Base-by-base conservation (phyloP, 495 filamentous ascomycete genomes). In the Hypoxylon fragiforme region DNA sequence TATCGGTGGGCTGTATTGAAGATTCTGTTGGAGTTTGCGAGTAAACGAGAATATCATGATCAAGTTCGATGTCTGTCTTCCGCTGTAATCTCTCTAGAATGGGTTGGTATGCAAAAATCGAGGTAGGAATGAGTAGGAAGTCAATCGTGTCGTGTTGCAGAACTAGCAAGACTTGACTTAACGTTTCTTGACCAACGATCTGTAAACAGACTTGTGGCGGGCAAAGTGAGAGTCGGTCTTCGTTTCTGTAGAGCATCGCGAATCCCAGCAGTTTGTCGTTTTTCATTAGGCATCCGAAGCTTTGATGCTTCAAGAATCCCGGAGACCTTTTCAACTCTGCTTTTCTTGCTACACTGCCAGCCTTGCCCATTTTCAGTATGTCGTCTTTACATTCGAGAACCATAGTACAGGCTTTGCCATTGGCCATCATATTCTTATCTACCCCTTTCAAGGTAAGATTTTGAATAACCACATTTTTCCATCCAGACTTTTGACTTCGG, bases 21-120 rank as follows among this genome's bases (percentile, higher is more conserved):
- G 62, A 65, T 12, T 54, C n/a, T 3, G 28, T 18, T 5, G 54
- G 50, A 15, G 44, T 48, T 5, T 65, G 18, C 6, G 54, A 59
- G 16, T 54, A 39, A 39, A 47, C 22, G 2, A 65, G 46, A 13
- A 65, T 59, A 43, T 65, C 62, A 13, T 56, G 46, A 32, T 47
- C 54, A 3, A 65, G 58, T 26, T 65, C 62, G n/a, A 65, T 44
- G 21, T 82, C 75, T 0, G 65, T 70, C 28, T 74, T 82, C 1
- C 71, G 65, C 65, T 90, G 82, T 6, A 92, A 64, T 5, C 80
- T 70, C 44, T 70, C 62, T 14, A 92, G 60, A 3, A 92, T 74
- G 0, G 88, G 89, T 48, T 90, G 85, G 54, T 84, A 91, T 0
- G 87, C 82, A 63, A 91, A 91, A 0, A 86, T 71, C 0, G 88